Evolutionary conservation across 306 rosid species (phyloP).

Genomic region (Dicorynia guianensis): DNA sequence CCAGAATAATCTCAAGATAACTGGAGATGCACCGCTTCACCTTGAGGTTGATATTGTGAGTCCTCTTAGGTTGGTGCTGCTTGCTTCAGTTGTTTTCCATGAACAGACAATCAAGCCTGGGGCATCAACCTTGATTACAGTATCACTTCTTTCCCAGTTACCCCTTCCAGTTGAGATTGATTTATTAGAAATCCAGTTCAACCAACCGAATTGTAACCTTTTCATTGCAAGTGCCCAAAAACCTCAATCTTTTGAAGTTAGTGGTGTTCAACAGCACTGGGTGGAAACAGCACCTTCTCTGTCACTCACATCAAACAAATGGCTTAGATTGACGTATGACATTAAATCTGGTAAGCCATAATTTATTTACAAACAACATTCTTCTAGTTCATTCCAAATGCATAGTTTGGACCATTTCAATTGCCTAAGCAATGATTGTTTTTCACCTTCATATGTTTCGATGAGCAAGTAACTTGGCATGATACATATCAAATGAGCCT

Average conservation of each 20-base stretch:
- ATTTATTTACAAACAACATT: conserved; percentile 21
- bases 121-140: conserved; percentile 61
- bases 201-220: conserved; percentile 84
- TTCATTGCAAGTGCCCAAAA: conserved; percentile 64
- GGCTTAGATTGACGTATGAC: conserved; percentile 87
- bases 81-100: conserved; percentile 94
- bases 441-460: conserved; percentile 26
- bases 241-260: conserved; percentile 50
- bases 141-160: conserved; percentile 83
- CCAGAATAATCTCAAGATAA: conserved; percentile 55
- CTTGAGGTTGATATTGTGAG: conserved; percentile 92
- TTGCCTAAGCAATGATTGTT: neutral
- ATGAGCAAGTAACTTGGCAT: conserved; percentile 21
- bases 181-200: conserved; percentile 88
- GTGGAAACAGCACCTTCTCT: conserved; percentile 69
- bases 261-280: conserved; percentile 56
- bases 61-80: conserved; percentile 89
- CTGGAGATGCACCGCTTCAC: conserved; percentile 63
- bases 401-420: conserved; percentile 8
- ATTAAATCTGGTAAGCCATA: conserved; percentile 71
- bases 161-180: conserved; percentile 78
- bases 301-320: conserved; percentile 73
- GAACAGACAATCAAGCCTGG: conserved; percentile 86
- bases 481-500: conserved; percentile 25
- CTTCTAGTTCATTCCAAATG: conserved; percentile 25